These are phyloP conservation scores for Magnaporthiopsis incrustans DNA, from an alignment of 2,329 filamentous ascomycete species.

Conservation along the genomic window DNA sequence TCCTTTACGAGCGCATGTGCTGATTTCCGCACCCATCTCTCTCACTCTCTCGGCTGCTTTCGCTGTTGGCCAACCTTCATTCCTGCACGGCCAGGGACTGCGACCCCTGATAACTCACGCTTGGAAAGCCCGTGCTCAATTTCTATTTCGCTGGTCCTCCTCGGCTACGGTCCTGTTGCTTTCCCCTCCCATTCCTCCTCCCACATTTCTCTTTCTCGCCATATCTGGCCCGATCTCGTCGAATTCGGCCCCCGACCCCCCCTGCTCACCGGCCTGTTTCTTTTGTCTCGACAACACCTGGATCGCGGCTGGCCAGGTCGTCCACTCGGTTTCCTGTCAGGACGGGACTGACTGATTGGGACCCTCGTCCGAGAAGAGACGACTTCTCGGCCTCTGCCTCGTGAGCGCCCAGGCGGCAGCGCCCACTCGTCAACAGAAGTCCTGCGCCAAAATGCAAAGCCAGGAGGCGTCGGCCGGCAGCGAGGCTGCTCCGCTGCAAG, in stretches of 20 bases:
- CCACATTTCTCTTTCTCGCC: neutral
- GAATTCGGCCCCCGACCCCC: neutral
- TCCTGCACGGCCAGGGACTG: neutral
- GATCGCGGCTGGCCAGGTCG: neutral
- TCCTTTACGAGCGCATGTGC: neutral
- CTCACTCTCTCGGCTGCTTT: neutral
- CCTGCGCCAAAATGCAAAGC: slow-evolving; percentile 4
- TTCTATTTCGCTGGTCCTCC: neutral
- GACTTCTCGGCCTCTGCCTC: neutral
- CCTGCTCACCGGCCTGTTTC: neutral
- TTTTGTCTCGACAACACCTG: neutral
- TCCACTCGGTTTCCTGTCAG: neutral
- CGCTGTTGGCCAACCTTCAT: neutral
- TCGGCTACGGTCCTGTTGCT: neutral
- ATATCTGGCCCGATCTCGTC: neutral
- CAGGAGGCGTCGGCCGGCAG: slow-evolving; percentile 3
- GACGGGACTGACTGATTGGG: neutral
- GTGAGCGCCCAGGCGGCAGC: slow-evolving; percentile 7
- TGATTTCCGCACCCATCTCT: neutral
- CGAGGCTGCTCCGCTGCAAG: slow-evolving; percentile 5
- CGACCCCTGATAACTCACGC: neutral
- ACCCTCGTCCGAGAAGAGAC: neutral
- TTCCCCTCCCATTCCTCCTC: neutral
- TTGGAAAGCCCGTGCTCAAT: neutral
- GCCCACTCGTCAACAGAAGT: slow-evolving; percentile 3